A percentile compares a stretch with the other conserved stretches of the same genome.
Evolutionary conservation across 2,329 filamentous ascomycete species (phyloP).

Genomic region (Cordyceps javanica): DNA sequence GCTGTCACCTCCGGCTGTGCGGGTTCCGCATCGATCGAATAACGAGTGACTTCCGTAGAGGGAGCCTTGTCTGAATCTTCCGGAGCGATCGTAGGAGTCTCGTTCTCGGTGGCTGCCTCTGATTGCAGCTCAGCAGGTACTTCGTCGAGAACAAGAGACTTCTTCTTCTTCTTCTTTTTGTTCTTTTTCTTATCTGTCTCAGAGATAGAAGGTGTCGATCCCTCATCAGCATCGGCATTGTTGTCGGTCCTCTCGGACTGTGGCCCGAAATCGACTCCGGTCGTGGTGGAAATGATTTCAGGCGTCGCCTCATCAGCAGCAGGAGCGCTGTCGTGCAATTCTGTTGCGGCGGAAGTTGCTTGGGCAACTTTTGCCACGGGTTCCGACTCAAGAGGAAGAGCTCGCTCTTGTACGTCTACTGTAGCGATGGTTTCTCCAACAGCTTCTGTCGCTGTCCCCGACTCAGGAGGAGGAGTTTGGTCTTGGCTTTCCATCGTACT

Average conservation of each 20-base stretch:
- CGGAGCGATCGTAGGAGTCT: not conserved
- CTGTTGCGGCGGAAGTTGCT: not conserved
- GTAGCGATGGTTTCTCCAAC: too few relatives aligned
- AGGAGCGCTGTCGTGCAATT: not conserved
- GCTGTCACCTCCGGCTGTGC: not conserved
- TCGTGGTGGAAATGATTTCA: not conserved
- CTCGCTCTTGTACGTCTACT: not conserved
- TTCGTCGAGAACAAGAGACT: not conserved
- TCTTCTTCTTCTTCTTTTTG: constrained; percentile 20
- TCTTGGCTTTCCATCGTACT: not conserved
- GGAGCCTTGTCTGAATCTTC: not conserved
- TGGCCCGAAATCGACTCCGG: not conserved
- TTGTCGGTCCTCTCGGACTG: not conserved
- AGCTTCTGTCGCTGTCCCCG: not conserved
- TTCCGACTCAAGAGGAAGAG: not conserved
- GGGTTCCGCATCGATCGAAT: not conserved
- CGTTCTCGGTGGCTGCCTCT: not conserved
- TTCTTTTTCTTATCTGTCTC: constrained; percentile 29
- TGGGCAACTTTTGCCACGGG: not conserved
- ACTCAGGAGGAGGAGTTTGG: not conserved
- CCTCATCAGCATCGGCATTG: not conserved
- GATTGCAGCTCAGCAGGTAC: not conserved
- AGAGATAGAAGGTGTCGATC: constrained; percentile 20
- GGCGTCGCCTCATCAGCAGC: not conserved
- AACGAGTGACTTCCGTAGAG: not conserved